Base-by-base conservation (phyloP, 495 filamentous ascomycete species). In the Hypoxylon rickii region DNA sequence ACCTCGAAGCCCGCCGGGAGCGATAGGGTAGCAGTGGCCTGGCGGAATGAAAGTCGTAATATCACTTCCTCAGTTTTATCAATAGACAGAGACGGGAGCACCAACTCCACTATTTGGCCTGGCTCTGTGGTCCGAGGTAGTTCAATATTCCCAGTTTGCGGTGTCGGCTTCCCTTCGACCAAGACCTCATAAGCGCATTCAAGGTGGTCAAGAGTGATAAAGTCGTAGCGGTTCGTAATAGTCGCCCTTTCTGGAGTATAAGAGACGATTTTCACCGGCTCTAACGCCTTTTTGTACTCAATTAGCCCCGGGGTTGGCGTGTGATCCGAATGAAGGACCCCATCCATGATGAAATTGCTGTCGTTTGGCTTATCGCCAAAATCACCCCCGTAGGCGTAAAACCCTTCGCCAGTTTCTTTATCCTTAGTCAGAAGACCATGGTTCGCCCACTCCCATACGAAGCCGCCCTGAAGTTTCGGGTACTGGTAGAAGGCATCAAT, bases 401-500 rank as follows among this genome's bases (percentile, higher is more conserved):
- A 87, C 16, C 74, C 67, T 24, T 75, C 76, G 12, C 75, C 79
- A 17, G 73, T 68, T 33, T 79, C 59, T 7, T 75, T 68, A 43
- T 76, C 68, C 51, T 79, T 78, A 22, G 74, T 78, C 55, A 76
- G 68, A 1, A 90, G 70, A 0, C 87, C 86, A 48, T 88, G 86
- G 60, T 88, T 89, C 1, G 83, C 80, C 86, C 86, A 89, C 63
- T 88, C 85, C 85, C 86, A 89, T 20, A 88, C 79, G 47, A 85
- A 89, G 5, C 86, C 86, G 1, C 86, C 86, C 59, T 88, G 85
- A 4, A 89, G 73, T 7, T 77, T 74, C 0, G 74, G 76, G 50
- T 86, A 61, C 22, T 76, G 67, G 11, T 76, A 76, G 60, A 88
- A 89, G 1, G 75, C 73, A 13, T 85, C 73, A 32, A 82, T 73